Evolutionary conservation across 169 alveolate genomes (phyloP), one percentile per base, ranked within the genome.

Genomic region (Neospora caninum): DNA sequence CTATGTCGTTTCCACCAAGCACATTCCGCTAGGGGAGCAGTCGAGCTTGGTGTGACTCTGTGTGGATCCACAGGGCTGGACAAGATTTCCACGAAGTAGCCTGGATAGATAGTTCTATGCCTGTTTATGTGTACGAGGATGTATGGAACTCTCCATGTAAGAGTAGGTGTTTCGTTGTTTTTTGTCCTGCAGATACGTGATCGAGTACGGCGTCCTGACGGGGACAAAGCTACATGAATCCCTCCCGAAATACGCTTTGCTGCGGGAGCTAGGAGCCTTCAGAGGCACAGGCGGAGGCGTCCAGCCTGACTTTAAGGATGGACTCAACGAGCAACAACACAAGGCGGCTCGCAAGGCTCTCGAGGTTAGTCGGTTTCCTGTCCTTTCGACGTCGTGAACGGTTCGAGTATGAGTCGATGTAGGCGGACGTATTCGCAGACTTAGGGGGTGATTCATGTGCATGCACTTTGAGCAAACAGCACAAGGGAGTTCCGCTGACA

Each of bases 191-290:
- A 94, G 96, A 69, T 94, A 94, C 82, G 36, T 80, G 36, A 88
- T 94, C 67, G 96, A 94, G 54, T 94, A 82, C 88, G 96, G 96
- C 25, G 94, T 94, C 10, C n/a, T 94, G 94, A 91, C 88, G 10
- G 96, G 96, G 42, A 94, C 92, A 1, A n/a, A 80, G 86, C 88
- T 88, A 18, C 94, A 91, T 87, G 96, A 94, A 49, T 83, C 95
- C 0, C 58, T 94, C 70, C 92, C 94, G n/a, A 87, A 82, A 49
- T 94, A 91, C 58, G 78, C 58, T 18, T 64, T 73, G 69, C 80
- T 94, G 53, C 53, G 54, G 27, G 96, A 94, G 36, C 39, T 78
- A 53, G 96, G 96, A 27, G 96, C 96, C n/a, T 94, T 91, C 86
- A 94, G 58, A 36, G 94, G 94, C 41, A 67, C 95, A 16, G 95